Percentiles rank a stretch among this genome's conserved stretches.
phyloP scores from a whole-genome alignment of 2,329 filamentous ascomycete species.

The Hypoxylon sp. region DNA sequence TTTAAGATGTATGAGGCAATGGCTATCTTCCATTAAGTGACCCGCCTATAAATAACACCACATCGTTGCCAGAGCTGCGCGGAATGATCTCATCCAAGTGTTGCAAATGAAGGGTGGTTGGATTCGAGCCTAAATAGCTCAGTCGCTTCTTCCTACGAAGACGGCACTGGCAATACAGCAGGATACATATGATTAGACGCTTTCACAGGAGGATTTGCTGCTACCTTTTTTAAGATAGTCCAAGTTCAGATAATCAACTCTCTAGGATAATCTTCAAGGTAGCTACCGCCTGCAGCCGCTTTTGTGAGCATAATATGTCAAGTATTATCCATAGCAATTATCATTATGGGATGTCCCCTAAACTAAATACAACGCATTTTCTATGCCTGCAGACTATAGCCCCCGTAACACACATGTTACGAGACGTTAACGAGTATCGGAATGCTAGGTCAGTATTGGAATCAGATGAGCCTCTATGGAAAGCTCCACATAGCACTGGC shows the following conservation, averaged over 20 bases:
- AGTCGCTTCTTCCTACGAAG: not conserved
- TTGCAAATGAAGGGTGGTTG: not conserved
- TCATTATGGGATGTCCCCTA: slow-evolving; percentile 1
- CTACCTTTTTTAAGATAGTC: not conserved
- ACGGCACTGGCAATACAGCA: not conserved
- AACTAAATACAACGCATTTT: slow-evolving; percentile 10
- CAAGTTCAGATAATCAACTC: too few relatives aligned
- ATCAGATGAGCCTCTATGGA: not conserved
- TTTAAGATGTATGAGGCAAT: not conserved
- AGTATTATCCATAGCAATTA: not conserved
- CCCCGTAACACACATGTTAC: not conserved
- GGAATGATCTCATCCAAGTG: not conserved
- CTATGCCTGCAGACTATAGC: not conserved
- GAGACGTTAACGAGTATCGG: not conserved
- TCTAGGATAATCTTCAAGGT: not conserved
- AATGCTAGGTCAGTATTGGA: not conserved
- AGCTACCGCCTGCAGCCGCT: not conserved
- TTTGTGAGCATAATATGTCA: not conserved
- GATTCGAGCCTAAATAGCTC: not conserved
- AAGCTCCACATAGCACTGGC: not conserved
- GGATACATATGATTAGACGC: not conserved
- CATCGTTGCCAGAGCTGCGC: not conserved
- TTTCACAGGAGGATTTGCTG: not conserved
- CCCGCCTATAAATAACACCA: not conserved
- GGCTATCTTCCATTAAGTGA: not conserved